These are phyloP conservation scores for Phylloporus scabripes DNA, from an alignment of 768 basidiomycete genomes.

Conservation along the genomic window DNA sequence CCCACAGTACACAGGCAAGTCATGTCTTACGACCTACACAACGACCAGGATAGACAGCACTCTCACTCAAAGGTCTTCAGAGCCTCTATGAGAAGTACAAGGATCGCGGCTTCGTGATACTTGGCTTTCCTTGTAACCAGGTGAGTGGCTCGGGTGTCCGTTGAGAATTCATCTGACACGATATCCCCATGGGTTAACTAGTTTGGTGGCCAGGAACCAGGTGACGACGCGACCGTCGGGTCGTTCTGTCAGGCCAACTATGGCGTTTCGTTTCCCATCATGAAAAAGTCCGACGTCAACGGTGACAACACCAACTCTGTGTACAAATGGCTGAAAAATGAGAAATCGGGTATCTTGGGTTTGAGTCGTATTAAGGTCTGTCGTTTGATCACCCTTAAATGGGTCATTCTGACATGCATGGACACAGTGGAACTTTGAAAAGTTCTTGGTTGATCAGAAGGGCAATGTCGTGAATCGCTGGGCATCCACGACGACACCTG, in stretches of 20 bases:
- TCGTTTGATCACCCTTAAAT: neutral
- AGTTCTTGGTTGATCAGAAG: constrained; percentile 77
- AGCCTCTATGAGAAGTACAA: constrained; percentile 76
- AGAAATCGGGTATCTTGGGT: constrained; percentile 71
- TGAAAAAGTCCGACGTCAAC: constrained; percentile 93
- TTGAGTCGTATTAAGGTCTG: constrained; percentile 69
- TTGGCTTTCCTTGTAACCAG: constrained; percentile 93
- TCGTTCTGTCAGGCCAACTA: constrained; percentile 78
- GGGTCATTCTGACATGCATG: neutral
- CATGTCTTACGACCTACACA: neutral
- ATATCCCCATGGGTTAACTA: constrained; percentile 25
- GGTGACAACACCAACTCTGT: constrained; percentile 80
- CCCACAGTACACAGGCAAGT: constrained; percentile 67
- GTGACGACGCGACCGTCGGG: constrained; percentile 66
- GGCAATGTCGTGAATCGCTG: constrained; percentile 72
- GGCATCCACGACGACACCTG: constrained; percentile 71
- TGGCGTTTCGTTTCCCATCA: constrained; percentile 85
- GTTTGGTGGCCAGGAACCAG: constrained; percentile 86
- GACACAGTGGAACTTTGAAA: constrained; percentile 83
- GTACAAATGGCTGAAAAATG: constrained; percentile 76
- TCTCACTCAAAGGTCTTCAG: constrained; percentile 56
- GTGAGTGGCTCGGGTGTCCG: constrained; percentile 30
- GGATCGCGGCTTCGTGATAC: constrained; percentile 65
- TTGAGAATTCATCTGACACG: neutral
- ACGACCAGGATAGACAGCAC: neutral